phyloP scores from a whole-genome alignment of 129 eudicot genomes.

The Tanacetum coccineum region DNA sequence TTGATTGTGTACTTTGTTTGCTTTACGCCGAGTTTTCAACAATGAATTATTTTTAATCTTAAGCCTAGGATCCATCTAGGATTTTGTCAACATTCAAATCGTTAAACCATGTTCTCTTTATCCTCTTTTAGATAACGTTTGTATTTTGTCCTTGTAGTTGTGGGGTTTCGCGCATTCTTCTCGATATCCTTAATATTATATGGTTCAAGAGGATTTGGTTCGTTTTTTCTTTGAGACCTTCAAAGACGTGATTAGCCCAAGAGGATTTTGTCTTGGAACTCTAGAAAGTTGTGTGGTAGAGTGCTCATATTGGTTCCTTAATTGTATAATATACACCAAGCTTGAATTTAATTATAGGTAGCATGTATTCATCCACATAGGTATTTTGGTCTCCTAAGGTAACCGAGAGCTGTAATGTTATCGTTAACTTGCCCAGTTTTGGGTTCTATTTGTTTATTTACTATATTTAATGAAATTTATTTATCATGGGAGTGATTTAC shows the following conservation, averaged over 20 bases:
- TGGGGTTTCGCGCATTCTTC: conserved; percentile 94
- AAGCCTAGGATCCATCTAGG: background rate
- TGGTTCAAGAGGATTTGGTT: conserved; percentile 16
- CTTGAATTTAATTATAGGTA: conserved; percentile 10
- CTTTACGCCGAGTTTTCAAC: no score
- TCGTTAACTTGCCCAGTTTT: background rate
- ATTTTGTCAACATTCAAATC: background rate
- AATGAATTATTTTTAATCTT: background rate
- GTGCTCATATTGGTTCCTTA: background rate
- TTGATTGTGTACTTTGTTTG: background rate
- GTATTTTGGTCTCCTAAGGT: background rate
- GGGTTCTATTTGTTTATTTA: conserved; percentile 1
- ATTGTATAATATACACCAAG: background rate
- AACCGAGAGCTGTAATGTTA: background rate
- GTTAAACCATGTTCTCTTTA: background rate
- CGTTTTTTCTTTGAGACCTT: conserved; percentile 12
- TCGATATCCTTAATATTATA: conserved; percentile 41
- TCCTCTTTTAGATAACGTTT: background rate
- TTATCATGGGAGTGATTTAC: background rate
- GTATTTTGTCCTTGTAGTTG: conserved; percentile 45
- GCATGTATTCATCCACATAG: conserved; percentile 12
- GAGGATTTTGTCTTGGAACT: conserved; percentile 6
- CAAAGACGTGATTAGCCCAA: background rate
- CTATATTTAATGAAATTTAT: background rate
- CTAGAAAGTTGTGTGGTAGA: conserved; percentile 21